These are phyloP conservation scores for Setaria viridis DNA, from an alignment of 202 grass and related monocot species.

Conservation along the genomic window DNA sequence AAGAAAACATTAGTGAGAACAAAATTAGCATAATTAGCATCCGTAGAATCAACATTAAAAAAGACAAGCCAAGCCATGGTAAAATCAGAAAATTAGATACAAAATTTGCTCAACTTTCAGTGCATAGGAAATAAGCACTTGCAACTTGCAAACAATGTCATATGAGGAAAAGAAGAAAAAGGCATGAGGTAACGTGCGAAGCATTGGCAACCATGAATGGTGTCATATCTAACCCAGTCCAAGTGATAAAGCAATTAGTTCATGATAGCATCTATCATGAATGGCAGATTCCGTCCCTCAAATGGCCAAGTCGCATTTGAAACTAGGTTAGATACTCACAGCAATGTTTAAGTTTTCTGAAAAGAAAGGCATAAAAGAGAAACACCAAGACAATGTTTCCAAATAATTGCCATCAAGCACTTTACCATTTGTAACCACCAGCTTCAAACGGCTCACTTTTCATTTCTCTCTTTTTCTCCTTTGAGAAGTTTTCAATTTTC, in stretches of 20 bases:
- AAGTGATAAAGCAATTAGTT: conserved; percentile 25
- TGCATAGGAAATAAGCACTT: not conserved
- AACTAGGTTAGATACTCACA: conserved; percentile 36
- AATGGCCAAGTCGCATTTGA: conserved; percentile 6
- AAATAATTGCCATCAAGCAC: conserved; percentile 21
- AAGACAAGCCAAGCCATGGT: not conserved
- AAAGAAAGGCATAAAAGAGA: conserved; percentile 37
- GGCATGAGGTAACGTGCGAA: not conserved
- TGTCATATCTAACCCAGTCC: not conserved
- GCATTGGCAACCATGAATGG: not conserved
- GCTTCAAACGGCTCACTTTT: conserved; percentile 91
- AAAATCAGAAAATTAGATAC: not conserved
- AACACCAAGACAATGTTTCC: conserved; percentile 24
- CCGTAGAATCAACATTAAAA: conserved; percentile 11
- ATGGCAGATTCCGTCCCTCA: not conserved
- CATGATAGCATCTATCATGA: not conserved
- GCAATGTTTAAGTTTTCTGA: conserved; percentile 37
- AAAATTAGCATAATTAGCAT: conserved; percentile 9
- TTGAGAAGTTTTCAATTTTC: conserved; percentile 96
- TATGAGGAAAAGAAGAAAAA: not conserved
- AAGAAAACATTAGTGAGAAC: conserved; percentile 15
- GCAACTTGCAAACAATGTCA: conserved; percentile 7
- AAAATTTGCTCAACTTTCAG: not conserved
- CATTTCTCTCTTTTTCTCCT: conserved; percentile 95
- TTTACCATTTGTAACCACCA: conserved; percentile 96